Conservation (phyloP, 129 eudicot genomes). For the Centella asiatica region DNA sequence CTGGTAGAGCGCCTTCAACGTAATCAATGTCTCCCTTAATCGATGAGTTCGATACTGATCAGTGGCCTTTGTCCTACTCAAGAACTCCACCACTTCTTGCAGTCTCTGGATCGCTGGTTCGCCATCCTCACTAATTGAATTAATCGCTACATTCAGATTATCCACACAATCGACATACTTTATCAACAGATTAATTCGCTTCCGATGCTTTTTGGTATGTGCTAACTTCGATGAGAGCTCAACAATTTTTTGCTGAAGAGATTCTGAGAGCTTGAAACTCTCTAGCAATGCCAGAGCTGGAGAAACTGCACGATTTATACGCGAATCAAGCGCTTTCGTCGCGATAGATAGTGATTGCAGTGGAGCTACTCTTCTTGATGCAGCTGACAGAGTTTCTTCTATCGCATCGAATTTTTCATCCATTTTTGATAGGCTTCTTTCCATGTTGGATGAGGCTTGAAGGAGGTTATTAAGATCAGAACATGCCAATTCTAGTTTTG, state of each 20-base stretch:
- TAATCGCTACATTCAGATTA: slow-evolving; percentile 39
- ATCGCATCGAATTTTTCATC: slow-evolving; percentile 30
- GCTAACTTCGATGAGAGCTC: slow-evolving; percentile 39
- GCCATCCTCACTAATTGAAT: slow-evolving; percentile 53
- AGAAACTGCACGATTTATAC: slow-evolving; percentile 72
- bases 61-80: slow-evolving; percentile 83
- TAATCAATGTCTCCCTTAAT: slow-evolving; percentile 54
- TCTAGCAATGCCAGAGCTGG: slow-evolving; percentile 66
- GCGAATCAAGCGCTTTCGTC: slow-evolving; percentile 58
- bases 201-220: slow-evolving; percentile 21
- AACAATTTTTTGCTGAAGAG: slow-evolving; percentile 49
- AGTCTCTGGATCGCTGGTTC: slow-evolving; percentile 73
- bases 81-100: slow-evolving; percentile 87
- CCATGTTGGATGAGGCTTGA: slow-evolving; percentile 29
- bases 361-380: slow-evolving; percentile 62
- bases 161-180: slow-evolving; percentile 66
- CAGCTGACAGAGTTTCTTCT: slow-evolving; percentile 38
- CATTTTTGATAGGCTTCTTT: slow-evolving; percentile 30
- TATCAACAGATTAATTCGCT: slow-evolving; percentile 38
- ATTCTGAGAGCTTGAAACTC: slow-evolving; percentile 53
- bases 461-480: slow-evolving; percentile 53
- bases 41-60: slow-evolving; percentile 66
- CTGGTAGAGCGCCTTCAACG: slow-evolving; percentile 53
- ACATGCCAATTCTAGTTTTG: slow-evolving; percentile 39
- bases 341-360: slow-evolving; percentile 69